These are phyloP conservation scores for Spergularia marina DNA, from an alignment of 148 eudicot species.

Conservation along the genomic window DNA sequence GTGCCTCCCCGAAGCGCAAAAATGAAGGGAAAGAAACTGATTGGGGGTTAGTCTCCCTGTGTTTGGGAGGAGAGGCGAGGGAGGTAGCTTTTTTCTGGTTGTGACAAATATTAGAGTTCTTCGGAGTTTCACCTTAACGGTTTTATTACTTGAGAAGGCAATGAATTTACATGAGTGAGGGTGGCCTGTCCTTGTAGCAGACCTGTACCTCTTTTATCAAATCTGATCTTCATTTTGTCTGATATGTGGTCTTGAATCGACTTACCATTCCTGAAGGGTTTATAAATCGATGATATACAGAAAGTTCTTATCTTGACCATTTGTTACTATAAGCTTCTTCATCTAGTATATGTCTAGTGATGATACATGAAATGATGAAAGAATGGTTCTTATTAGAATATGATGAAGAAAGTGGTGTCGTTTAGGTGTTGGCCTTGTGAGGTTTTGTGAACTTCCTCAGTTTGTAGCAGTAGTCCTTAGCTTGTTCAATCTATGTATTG, in stretches of 20 bases:
- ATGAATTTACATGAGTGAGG: background rate
- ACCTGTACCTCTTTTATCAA: background rate
- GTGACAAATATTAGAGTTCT: background rate
- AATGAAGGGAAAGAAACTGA: too few relatives aligned
- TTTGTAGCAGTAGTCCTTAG: background rate
- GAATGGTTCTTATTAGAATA: background rate
- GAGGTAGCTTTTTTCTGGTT: background rate
- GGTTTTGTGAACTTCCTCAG: background rate
- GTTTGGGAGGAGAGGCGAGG: background rate
- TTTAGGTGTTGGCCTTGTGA: background rate
- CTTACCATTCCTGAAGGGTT: too few relatives aligned
- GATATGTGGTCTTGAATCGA: too few relatives aligned
- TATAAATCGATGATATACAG: background rate
- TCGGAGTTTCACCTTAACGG: background rate
- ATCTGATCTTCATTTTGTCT: too few relatives aligned
- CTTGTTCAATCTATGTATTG: background rate
- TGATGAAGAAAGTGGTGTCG: background rate
- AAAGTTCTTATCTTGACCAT: background rate
- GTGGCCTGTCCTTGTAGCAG: background rate
- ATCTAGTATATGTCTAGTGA: too few relatives aligned
- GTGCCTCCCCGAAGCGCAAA: too few relatives aligned
- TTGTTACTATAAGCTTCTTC: too few relatives aligned
- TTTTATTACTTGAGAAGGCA: too few relatives aligned
- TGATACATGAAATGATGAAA: background rate
- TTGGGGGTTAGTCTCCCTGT: background rate